These are phyloP conservation scores for Peltaster fructicola DNA, from an alignment of 2,329 filamentous ascomycete genomes.

Conservation along the genomic window DNA sequence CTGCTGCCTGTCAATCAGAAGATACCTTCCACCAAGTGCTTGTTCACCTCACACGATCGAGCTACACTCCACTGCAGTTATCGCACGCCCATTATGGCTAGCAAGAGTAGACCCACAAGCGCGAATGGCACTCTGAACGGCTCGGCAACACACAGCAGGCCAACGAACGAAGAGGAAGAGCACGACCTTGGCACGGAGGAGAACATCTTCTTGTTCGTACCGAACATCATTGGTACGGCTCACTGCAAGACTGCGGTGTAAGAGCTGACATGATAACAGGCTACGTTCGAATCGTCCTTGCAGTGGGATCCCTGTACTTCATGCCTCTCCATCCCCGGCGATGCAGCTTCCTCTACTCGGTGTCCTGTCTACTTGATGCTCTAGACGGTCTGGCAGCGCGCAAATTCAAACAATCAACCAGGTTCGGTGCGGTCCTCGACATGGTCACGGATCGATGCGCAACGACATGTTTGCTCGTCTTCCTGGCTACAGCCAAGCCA, in stretches of 20 bases:
- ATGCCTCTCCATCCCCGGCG: constrained; percentile 98
- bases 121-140: too few relatives aligned
- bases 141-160: too few relatives aligned
- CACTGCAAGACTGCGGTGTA: too few relatives aligned
- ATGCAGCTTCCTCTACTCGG: constrained; percentile 75
- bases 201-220: constrained; percentile 37
- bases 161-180: too few relatives aligned
- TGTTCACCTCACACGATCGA: too few relatives aligned
- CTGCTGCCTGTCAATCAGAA: too few relatives aligned
- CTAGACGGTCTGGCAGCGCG: constrained; percentile 88
- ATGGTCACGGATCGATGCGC: constrained; percentile 99
- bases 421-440: constrained; percentile 90
- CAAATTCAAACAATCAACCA: constrained; percentile 73
- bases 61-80: too few relatives aligned
- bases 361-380: constrained; percentile 89
- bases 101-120: too few relatives aligned
- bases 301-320: constrained; percentile 87
- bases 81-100: too few relatives aligned
- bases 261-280: too few relatives aligned
- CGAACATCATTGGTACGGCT: constrained; percentile 33
- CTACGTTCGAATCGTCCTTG: constrained; percentile 36
- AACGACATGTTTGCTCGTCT: constrained; percentile 84
- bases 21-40: too few relatives aligned
- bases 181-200: too few relatives aligned
- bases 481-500: constrained; percentile 85